A percentile compares a stretch with the other conserved stretches of the same genome.
These are phyloP conservation scores for Penicillium sumatraense DNA, from an alignment of 2,329 filamentous ascomycete species.

Conservation along the genomic window DNA sequence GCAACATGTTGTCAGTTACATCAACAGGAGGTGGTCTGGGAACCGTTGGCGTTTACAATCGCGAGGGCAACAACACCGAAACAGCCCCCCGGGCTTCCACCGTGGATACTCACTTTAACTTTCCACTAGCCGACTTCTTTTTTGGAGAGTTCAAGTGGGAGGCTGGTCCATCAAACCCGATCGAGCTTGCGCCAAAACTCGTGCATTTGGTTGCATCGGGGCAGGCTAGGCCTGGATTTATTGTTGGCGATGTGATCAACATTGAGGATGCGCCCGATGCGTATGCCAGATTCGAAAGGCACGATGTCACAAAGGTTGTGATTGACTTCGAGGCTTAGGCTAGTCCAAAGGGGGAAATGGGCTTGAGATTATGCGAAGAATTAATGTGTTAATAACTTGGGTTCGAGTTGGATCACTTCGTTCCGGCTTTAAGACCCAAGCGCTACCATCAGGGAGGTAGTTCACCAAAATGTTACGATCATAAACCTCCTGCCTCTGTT, in stretches of 20 bases:
- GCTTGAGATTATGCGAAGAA: too few relatives aligned
- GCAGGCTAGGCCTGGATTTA: slow-evolving; percentile 32
- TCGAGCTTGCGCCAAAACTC: slow-evolving; percentile 10
- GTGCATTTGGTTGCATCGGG: slow-evolving; percentile 31
- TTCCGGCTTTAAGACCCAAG: too few relatives aligned
- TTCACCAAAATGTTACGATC: too few relatives aligned
- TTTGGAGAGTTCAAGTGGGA: neutral
- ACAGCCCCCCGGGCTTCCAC: slow-evolving; percentile 16
- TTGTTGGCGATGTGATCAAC: slow-evolving; percentile 29
- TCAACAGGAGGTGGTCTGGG: slow-evolving; percentile 26
- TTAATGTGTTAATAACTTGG: too few relatives aligned
- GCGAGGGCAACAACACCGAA: slow-evolving; percentile 13
- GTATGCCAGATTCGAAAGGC: slow-evolving; percentile 31
- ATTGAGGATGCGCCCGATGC: slow-evolving; percentile 35
- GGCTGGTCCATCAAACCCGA: neutral
- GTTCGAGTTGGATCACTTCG: too few relatives aligned
- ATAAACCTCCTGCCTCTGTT: too few relatives aligned
- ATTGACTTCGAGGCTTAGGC: slow-evolving; percentile 9
- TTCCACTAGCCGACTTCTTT: neutral
- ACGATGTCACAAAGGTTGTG: slow-evolving; percentile 28
- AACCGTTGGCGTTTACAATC: slow-evolving; percentile 24
- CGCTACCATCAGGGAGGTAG: too few relatives aligned
- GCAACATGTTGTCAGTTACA: slow-evolving; percentile 16
- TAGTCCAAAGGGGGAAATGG: too few relatives aligned
- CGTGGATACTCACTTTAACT: neutral